Evolutionary conservation across 257 asterid genomes (phyloP).

Genomic region (Solanum rostratum): DNA sequence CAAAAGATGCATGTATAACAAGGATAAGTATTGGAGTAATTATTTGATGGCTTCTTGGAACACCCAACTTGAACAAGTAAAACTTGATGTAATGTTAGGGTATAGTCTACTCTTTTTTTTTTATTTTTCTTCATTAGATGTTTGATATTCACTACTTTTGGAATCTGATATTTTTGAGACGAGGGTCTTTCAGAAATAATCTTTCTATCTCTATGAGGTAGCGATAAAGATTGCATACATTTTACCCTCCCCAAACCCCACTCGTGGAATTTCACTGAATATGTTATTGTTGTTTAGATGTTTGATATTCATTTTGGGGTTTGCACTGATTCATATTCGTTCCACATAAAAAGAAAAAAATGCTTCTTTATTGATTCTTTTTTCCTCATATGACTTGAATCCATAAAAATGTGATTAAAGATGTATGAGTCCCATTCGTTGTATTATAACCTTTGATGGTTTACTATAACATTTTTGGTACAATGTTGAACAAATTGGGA

Average conservation of each 20-base stretch:
- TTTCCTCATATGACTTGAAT: too few species aligned
- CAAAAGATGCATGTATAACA: background rate
- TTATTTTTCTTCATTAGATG: background rate
- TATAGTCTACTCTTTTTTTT: too few species aligned
- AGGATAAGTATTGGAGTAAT: background rate
- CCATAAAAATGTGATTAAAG: background rate
- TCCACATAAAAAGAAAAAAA: too few species aligned
- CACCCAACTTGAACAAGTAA: background rate
- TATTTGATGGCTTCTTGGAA: background rate
- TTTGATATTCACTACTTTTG: too few species aligned
- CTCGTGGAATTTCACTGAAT: rapidly evolving
- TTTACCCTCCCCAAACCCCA: background rate
- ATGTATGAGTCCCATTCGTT: background rate
- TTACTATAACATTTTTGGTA: too few species aligned
- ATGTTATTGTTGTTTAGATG: background rate
- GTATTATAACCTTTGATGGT: background rate
- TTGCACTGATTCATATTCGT: background rate
- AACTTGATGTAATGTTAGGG: background rate
- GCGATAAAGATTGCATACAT: background rate
- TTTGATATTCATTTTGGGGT: background rate
- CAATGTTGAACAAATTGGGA: too few species aligned
- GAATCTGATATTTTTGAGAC: too few species aligned
- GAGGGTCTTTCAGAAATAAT: too few species aligned
- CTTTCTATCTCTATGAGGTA: too few species aligned
- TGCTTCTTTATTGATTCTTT: too few species aligned